Conservation (phyloP, 176 grass and related monocot genomes). For the Tillandsia leiboldiana region DNA sequence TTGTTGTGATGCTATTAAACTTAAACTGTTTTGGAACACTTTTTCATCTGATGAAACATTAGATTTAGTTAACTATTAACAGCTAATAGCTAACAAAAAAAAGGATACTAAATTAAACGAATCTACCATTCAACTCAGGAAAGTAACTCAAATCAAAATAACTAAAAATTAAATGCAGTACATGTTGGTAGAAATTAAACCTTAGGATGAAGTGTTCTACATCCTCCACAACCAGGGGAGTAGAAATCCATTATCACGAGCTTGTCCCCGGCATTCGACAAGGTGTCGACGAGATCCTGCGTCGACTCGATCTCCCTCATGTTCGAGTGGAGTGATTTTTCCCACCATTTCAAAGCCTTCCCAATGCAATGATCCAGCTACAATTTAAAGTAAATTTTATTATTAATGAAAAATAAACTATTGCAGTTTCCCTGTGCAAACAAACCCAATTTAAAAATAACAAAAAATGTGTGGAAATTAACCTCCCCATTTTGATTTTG, state of each 20-base stretch:
- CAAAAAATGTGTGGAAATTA: background rate
- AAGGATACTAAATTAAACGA: no score
- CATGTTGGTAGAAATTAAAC: conserved; percentile 14
- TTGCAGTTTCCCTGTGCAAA: background rate
- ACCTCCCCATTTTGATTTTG: background rate
- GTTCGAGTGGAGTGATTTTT: conserved; percentile 66
- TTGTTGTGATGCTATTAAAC: no score
- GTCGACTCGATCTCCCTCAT: conserved; percentile 80
- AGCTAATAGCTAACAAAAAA: no score
- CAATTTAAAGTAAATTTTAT: background rate
- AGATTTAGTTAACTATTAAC: no score
- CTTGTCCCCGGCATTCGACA: conserved; percentile 54
- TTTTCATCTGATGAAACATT: no score
- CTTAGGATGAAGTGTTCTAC: conserved; percentile 89
- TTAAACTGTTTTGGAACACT: no score
- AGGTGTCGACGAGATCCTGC: conserved; percentile 56
- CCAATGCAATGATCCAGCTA: conserved; percentile 60
- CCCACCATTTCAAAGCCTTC: conserved; percentile 80
- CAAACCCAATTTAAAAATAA: background rate
- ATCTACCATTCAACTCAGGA: no score
- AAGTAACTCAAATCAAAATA: no score
- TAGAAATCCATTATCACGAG: conserved; percentile 89
- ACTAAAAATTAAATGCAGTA: no score
- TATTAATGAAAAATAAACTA: background rate
- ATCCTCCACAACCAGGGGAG: conserved; percentile 83